These are phyloP conservation scores for Crinitomyces ghanaensis DNA, from an alignment of 805 yeast genomes.

Conservation along the genomic window DNA sequence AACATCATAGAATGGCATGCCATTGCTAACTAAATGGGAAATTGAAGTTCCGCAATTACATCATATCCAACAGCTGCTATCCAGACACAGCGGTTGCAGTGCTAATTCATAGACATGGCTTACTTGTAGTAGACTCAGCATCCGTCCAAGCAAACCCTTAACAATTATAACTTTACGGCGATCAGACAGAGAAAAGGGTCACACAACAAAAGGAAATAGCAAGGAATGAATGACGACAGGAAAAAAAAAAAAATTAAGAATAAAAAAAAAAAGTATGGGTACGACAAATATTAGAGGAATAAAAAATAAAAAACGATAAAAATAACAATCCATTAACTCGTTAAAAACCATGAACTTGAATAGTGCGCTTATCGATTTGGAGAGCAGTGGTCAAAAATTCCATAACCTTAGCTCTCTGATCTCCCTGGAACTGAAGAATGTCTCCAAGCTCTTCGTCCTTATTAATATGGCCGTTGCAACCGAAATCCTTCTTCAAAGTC, in stretches of 20 bases:
- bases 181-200: no score
- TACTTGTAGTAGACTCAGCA: no score
- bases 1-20: no score
- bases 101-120: no score
- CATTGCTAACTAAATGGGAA: no score
- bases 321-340: neutral
- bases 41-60: no score
- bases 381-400: conserved; percentile 82
- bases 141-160: no score
- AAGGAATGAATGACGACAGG: no score
- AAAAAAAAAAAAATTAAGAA: neutral
- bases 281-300: neutral
- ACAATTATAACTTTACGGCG: no score
- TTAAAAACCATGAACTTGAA: conserved; percentile 96
- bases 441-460: conserved; percentile 94
- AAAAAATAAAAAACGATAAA: neutral
- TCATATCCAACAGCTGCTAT: no score
- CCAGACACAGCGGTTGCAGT: no score
- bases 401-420: conserved; percentile 92
- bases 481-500: conserved; percentile 94
- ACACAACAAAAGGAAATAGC: no score
- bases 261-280: neutral
- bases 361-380: conserved; percentile 87
- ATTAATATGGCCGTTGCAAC: conserved; percentile 97
- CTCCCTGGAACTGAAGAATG: conserved; percentile 96